Evolutionary conservation across 2,329 filamentous ascomycete genomes (phyloP).

Genomic region (Ophiostoma ips): DNA sequence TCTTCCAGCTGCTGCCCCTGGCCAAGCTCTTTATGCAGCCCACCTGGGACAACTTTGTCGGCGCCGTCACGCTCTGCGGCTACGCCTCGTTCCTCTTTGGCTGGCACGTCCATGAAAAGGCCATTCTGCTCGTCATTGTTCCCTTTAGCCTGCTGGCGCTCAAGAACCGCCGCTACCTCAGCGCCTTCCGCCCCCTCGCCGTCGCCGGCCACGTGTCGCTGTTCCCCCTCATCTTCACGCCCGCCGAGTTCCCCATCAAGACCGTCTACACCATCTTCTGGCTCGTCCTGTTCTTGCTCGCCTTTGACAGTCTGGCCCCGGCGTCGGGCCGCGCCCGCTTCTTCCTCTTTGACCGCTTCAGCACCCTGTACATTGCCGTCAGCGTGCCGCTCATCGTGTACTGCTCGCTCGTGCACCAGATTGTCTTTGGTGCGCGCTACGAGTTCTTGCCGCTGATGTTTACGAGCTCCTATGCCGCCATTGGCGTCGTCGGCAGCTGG

Average conservation of each 20-base stretch:
- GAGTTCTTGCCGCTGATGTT: constrained; percentile 97
- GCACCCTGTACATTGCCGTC: constrained; percentile 74
- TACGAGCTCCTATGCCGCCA: constrained; percentile 81
- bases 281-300: constrained; percentile 72
- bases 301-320: constrained; percentile 77
- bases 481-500: constrained; percentile 95
- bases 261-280: constrained; percentile 85
- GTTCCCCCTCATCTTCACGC: constrained; percentile 85
- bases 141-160: constrained; percentile 89
- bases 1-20: constrained; percentile 69
- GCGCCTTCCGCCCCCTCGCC: constrained; percentile 80
- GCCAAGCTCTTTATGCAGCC: constrained; percentile 69
- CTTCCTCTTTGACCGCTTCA: constrained; percentile 84
- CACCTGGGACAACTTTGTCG: constrained; percentile 80
- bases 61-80: constrained; percentile 79
- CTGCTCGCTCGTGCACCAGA: constrained; percentile 67
- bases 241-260: constrained; percentile 87
- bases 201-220: constrained; percentile 91
- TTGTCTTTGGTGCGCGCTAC: constrained; percentile 69
- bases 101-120: constrained; percentile 98
- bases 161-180: constrained; percentile 76
- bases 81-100: constrained; percentile 96
- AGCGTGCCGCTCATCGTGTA: constrained; percentile 84
- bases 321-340: constrained; percentile 67
- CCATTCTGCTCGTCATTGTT: constrained; percentile 83